A percentile compares a stretch with the other conserved stretches of the same genome.
phyloP scores from a whole-genome alignment of 257 asterid species.

The Henckelia pumila region DNA sequence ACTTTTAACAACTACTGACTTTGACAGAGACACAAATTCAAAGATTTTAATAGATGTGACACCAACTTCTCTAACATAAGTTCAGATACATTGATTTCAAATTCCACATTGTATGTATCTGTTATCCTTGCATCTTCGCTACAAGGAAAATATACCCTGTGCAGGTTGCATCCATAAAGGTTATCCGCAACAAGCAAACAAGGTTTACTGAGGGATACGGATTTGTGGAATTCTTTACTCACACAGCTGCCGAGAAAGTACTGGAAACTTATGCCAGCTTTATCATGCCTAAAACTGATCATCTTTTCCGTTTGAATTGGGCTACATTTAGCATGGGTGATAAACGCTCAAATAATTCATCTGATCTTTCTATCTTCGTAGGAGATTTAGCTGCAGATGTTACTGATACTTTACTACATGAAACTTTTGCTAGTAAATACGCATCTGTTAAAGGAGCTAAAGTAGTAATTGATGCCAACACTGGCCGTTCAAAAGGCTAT shows the following conservation, averaged over 20 bases:
- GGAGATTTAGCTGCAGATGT: slow-evolving; percentile 97
- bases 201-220: slow-evolving; percentile 92
- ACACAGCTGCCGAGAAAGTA: slow-evolving; percentile 83
- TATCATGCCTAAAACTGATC: slow-evolving; percentile 81
- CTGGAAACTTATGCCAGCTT: slow-evolving; percentile 56
- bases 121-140: background rate
- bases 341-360: slow-evolving; percentile 67
- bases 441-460: slow-evolving; percentile 91
- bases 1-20: background rate
- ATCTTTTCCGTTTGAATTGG: slow-evolving; percentile 88
- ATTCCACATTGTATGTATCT: background rate
- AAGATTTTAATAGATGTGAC: background rate
- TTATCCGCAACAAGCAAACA: slow-evolving; percentile 88
- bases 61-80: no score
- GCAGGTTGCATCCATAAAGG: slow-evolving; percentile 83
- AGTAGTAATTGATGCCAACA: slow-evolving; percentile 80
- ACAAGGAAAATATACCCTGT: background rate
- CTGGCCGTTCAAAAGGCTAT: slow-evolving; percentile 92
- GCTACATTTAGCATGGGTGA: slow-evolving; percentile 96
- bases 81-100: background rate
- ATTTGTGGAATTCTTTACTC: slow-evolving; percentile 79
- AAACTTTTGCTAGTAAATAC: slow-evolving; percentile 63
- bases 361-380: slow-evolving; percentile 87
- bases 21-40: no score
- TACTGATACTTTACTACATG: slow-evolving; percentile 75